These are phyloP conservation scores for Colletotrichum cereale DNA, from an alignment of 2,329 filamentous ascomycete species.

Conservation along the genomic window DNA sequence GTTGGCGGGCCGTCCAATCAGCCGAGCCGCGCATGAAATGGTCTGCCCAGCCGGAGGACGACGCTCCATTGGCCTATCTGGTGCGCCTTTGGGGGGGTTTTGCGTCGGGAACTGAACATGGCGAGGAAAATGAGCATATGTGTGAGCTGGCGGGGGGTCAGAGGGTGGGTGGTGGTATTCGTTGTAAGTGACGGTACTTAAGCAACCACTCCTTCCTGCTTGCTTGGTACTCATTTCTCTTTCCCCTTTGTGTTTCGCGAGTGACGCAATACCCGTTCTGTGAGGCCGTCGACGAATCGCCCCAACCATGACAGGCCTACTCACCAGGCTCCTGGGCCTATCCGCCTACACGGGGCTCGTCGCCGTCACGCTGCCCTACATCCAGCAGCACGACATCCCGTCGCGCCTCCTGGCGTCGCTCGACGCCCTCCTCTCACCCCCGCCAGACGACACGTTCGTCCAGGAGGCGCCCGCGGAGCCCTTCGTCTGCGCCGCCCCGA, in stretches of 20 bases:
- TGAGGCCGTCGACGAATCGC: not conserved
- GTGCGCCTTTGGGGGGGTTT: not conserved
- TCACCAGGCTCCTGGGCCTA: slow-evolving; percentile 28
- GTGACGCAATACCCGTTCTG: not conserved
- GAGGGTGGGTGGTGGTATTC: not conserved
- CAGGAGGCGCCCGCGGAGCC: not conserved
- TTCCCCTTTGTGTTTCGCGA: too few relatives aligned
- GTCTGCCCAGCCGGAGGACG: slow-evolving; percentile 36
- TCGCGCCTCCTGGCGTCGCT: not conserved
- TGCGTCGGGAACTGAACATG: not conserved
- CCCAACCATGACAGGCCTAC: slow-evolving; percentile 14
- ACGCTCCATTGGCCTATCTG: slow-evolving; percentile 38
- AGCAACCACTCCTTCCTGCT: not conserved
- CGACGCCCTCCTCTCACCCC: not conserved
- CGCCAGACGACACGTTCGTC: not conserved
- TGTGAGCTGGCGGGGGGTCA: not conserved
- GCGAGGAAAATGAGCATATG: not conserved
- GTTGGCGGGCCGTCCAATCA: slow-evolving; percentile 17
- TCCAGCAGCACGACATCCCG: slow-evolving; percentile 19
- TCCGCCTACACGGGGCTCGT: slow-evolving; percentile 34
- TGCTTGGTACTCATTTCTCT: not conserved
- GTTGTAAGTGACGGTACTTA: not conserved
- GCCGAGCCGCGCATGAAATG: slow-evolving; percentile 15
- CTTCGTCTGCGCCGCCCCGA: slow-evolving; percentile 46
- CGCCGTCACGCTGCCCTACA: slow-evolving; percentile 25